phyloP scores from a whole-genome alignment of 306 rosid genomes.

The Ziziphus jujuba region DNA sequence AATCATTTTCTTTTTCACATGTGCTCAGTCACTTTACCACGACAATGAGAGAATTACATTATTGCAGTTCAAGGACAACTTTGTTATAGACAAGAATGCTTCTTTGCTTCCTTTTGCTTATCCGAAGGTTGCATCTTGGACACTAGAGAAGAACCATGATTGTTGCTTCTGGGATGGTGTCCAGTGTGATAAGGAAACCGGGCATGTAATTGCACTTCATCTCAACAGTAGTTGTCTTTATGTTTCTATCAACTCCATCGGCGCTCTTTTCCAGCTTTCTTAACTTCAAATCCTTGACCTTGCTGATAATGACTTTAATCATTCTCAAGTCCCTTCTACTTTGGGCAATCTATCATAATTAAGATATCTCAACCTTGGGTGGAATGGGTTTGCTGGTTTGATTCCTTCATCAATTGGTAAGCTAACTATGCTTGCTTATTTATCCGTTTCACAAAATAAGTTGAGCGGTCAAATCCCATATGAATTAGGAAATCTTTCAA shows the following conservation, averaged over 20 bases:
- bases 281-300: neutral
- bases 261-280: constrained; percentile 5
- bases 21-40: neutral
- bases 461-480: constrained; percentile 17
- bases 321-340: neutral
- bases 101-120: neutral
- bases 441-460: neutral
- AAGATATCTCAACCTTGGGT: neutral
- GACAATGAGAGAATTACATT: neutral
- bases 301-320: constrained; percentile 4
- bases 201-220: too few species aligned
- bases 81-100: neutral
- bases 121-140: neutral
- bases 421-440: neutral
- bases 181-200: neutral
- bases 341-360: neutral
- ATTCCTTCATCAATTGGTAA: constrained; percentile 27
- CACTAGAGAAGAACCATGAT: too few species aligned
- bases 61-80: neutral
- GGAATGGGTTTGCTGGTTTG: neutral
- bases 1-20: neutral
- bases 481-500: constrained; percentile 13
- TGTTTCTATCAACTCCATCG: constrained; percentile 2
- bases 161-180: constrained; percentile 9
- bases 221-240: neutral